These are phyloP conservation scores for Dactylellina leptospora DNA, from an alignment of 2,329 filamentous ascomycete species.

Conservation along the genomic window DNA sequence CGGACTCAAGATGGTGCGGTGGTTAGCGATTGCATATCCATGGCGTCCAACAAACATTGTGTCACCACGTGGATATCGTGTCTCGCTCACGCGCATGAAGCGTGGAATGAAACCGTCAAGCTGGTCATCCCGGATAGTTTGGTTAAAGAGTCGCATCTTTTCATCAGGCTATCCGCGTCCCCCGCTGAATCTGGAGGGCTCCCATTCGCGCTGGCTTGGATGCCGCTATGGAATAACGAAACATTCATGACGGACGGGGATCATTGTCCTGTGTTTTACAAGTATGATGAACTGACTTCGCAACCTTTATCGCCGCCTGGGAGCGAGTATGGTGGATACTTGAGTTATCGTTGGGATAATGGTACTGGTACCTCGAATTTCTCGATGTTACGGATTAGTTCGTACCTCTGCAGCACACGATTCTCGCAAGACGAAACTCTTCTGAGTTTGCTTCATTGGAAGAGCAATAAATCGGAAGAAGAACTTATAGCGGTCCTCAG, in stretches of 20 bases:
- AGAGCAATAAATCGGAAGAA: conserved; percentile 71
- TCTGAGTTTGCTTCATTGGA: conserved; percentile 86
- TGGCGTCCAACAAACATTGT: conserved; percentile 80
- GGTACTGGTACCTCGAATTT: conserved; percentile 72
- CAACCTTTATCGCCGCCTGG: conserved; percentile 72
- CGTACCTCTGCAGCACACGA: conserved; percentile 90
- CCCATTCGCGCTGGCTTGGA: conserved; percentile 89
- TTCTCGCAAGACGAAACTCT: conserved; percentile 93
- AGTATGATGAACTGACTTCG: conserved; percentile 88
- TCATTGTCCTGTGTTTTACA: conserved; percentile 63
- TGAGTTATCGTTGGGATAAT: conserved; percentile 81
- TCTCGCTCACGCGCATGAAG: conserved; percentile 77
- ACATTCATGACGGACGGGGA: conserved; percentile 88
- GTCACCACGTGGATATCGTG: conserved; percentile 89
- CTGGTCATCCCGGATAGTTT: conserved; percentile 80
- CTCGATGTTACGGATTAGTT: conserved; percentile 75
- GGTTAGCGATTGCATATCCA: conserved; percentile 86
- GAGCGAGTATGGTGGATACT: conserved; percentile 73
- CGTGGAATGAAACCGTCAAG: conserved; percentile 88
- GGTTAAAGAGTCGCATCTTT: conserved; percentile 82
- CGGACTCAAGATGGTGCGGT: conserved; percentile 76
- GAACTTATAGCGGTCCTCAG: conserved; percentile 78
- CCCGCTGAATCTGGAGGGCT: conserved; percentile 68
- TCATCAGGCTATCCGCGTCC: conserved; percentile 87
- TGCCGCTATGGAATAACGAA: conserved; percentile 91